These are phyloP conservation scores for Calcarisporium arbuscula DNA, from an alignment of 2,329 filamentous ascomycete species.

Conservation along the genomic window DNA sequence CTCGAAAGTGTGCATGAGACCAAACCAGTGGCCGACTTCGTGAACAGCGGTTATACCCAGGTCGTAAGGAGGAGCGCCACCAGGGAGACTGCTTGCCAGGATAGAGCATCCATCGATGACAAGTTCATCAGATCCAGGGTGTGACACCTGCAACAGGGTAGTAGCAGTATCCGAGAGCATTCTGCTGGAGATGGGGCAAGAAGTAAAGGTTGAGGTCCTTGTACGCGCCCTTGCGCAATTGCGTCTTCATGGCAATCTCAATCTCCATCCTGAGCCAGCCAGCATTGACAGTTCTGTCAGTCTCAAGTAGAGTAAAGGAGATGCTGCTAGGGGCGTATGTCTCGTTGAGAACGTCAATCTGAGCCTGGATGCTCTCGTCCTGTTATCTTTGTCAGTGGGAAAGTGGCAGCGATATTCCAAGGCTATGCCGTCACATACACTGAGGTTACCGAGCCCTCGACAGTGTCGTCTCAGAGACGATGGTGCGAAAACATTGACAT, in stretches of 20 bases:
- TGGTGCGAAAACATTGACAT: no score
- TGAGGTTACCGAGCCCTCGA: no score
- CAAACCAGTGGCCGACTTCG: slow-evolving; percentile 44
- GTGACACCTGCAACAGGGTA: slow-evolving; percentile 32
- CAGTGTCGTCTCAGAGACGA: no score
- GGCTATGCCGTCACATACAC: no score
- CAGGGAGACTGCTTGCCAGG: slow-evolving; percentile 29
- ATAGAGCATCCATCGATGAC: slow-evolving; percentile 34
- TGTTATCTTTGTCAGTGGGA: no score
- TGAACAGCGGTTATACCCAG: slow-evolving; percentile 28
- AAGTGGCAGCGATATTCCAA: no score
- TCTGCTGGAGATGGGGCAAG: slow-evolving; percentile 26
- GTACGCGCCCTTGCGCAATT: slow-evolving; percentile 36
- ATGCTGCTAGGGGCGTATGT: slow-evolving; percentile 35
- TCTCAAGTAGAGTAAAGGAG: slow-evolving; percentile 35
- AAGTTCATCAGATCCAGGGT: slow-evolving; percentile 24
- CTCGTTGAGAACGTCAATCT: slow-evolving; percentile 36
- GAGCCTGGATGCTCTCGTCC: slow-evolving; percentile 17
- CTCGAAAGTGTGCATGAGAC: slow-evolving; percentile 42
- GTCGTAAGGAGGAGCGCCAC: slow-evolving; percentile 28
- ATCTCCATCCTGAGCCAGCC: slow-evolving; percentile 39
- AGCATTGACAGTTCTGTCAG: slow-evolving; percentile 36
- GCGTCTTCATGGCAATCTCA: slow-evolving; percentile 31
- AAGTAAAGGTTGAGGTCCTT: slow-evolving; percentile 42
- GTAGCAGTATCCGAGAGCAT: slow-evolving; percentile 39